Conservation (phyloP, 495 filamentous ascomycete genomes). For the Symbiotaphrina buchneri region DNA sequence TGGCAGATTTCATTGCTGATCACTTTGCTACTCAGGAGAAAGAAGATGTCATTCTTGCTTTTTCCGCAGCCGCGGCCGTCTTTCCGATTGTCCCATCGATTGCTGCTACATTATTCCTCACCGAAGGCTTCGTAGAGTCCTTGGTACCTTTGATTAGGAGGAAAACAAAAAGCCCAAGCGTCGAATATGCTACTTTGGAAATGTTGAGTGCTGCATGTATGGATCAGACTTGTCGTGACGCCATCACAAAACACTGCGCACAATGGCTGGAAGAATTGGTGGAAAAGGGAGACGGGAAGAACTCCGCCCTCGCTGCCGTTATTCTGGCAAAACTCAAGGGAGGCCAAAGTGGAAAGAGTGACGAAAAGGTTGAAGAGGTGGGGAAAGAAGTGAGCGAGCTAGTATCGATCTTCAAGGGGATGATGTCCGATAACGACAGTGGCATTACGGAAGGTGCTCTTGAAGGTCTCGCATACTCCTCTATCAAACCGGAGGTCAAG, state of each 20-base stretch:
- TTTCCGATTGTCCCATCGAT: conserved; percentile 64
- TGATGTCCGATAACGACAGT: conserved; percentile 40
- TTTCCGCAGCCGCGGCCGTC: conserved; percentile 66
- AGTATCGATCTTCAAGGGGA: conserved; percentile 51
- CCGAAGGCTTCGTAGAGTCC: conserved; percentile 52
- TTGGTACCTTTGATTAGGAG: conserved; percentile 48
- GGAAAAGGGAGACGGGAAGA: conserved; percentile 36
- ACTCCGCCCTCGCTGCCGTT: conserved; percentile 58
- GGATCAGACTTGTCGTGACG: conserved; percentile 51
- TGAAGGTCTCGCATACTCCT: conserved; percentile 84
- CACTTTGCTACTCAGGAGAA: conserved; percentile 26
- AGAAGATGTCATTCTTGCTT: conserved; percentile 48
- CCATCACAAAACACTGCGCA: conserved; percentile 54
- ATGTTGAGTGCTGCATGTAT: conserved; percentile 82
- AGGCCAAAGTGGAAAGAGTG: conserved; percentile 11
- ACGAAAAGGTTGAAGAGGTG: conserved; percentile 19
- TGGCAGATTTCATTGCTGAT: conserved; percentile 40
- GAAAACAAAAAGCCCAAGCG: conserved; percentile 49
- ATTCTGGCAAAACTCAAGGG: conserved; percentile 57
- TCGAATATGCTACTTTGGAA: conserved; percentile 65
- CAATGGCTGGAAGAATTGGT: conserved; percentile 68
- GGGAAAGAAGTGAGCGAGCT: conserved; percentile 43
- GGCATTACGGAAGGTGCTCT: conserved; percentile 41
- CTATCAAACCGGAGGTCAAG: conserved; percentile 61
- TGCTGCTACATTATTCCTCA: conserved; percentile 55